Evolutionary conservation across 2,329 filamentous ascomycete genomes (phyloP).

Genomic region (Penicillium polonicum): DNA sequence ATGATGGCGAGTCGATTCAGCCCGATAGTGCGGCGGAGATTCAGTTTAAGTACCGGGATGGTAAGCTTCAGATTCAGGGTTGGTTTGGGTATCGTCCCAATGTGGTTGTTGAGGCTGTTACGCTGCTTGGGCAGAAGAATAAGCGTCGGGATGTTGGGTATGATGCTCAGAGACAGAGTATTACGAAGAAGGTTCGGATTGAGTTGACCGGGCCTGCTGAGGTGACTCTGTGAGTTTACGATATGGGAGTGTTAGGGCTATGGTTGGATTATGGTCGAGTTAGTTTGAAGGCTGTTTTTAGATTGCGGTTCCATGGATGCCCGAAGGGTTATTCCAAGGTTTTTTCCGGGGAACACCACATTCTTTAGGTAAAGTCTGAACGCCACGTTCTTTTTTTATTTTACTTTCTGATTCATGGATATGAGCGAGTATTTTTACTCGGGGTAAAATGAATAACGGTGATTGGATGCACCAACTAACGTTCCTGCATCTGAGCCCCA

Average conservation of each 20-base stretch:
- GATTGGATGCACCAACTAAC: neutral
- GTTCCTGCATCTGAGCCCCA: slow-evolving; percentile 1
- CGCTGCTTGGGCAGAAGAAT: slow-evolving; percentile 30
- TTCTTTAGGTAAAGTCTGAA: neutral
- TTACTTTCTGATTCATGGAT: neutral
- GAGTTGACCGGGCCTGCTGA: slow-evolving; percentile 24
- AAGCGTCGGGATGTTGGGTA: slow-evolving; percentile 13
- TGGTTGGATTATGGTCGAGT: neutral
- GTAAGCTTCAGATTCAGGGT: slow-evolving; percentile 38
- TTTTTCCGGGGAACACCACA: neutral
- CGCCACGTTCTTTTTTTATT: neutral
- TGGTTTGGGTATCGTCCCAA: slow-evolving; percentile 28
- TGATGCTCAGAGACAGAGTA: slow-evolving; percentile 20
- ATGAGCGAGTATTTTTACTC: neutral
- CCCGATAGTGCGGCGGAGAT: slow-evolving; percentile 59
- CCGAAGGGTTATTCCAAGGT: neutral
- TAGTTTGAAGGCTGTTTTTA: neutral
- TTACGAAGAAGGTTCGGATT: slow-evolving; percentile 27
- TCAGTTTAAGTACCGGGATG: slow-evolving; percentile 58
- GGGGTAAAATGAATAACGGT: neutral
- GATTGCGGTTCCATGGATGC: neutral
- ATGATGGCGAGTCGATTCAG: slow-evolving; percentile 69
- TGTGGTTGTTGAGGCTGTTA: slow-evolving; percentile 36
- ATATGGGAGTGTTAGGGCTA: neutral
- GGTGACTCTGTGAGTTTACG: slow-evolving; percentile 12